Conservation (phyloP, 345 rosid species). For the Carallia pectinifolia region DNA sequence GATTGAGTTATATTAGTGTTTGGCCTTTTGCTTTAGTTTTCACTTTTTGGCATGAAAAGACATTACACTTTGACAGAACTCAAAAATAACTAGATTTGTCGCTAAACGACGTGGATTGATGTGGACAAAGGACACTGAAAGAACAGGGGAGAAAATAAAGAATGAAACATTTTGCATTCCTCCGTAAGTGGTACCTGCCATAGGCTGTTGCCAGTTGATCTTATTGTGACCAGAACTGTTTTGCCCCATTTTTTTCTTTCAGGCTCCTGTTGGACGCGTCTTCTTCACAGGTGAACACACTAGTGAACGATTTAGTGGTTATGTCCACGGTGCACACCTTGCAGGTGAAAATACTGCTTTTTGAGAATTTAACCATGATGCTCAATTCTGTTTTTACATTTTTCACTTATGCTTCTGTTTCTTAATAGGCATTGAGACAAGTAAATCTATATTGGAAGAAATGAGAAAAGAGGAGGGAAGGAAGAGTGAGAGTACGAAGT, state of each 20-base stretch:
- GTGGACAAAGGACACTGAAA: no score
- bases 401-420: not conserved
- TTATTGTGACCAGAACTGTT: not conserved
- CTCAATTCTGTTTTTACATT: not conserved
- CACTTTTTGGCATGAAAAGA: no score
- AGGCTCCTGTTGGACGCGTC: conserved; percentile 84
- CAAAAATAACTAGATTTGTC: no score
- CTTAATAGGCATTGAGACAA: conserved; percentile 68
- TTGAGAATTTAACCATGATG: not conserved
- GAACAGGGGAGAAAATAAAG: no score
- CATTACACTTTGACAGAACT: no score
- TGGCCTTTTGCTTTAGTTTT: no score
- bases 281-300: conserved; percentile 97
- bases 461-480: conserved; percentile 50
- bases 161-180: no score
- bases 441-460: conserved; percentile 58
- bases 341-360: conserved; percentile 41
- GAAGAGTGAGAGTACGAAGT: conserved; percentile 38
- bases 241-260: conserved; percentile 2
- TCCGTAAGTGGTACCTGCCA: no score
- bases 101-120: no score
- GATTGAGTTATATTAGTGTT: no score
- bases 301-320: conserved; percentile 85
- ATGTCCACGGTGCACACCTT: conserved; percentile 95
- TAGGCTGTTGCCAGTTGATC: not conserved